A percentile compares a stretch with the other conserved stretches of the same genome.
Conservation (phyloP, 805 yeast genomes). For the Pichia phayaonensis region DNA sequence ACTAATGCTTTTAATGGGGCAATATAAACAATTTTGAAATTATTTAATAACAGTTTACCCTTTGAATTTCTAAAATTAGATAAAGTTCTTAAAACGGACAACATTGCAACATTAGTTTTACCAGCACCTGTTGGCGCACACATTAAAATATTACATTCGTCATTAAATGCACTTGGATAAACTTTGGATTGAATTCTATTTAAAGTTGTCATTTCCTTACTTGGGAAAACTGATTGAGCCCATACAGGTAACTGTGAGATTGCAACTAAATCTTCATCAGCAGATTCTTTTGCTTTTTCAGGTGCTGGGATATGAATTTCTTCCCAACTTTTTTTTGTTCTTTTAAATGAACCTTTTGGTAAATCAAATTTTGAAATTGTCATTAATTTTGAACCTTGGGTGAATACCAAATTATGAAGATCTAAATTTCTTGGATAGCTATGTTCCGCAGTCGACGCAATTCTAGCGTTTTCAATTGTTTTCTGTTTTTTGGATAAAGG, state of each 20-base stretch:
- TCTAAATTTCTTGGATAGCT: slow-evolving; percentile 52
- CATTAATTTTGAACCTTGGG: slow-evolving; percentile 65
- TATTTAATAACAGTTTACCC: slow-evolving; percentile 44
- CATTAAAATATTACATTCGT: slow-evolving; percentile 65
- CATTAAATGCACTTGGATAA: slow-evolving; percentile 65
- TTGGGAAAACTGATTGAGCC: slow-evolving; percentile 72
- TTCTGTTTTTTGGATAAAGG: slow-evolving; percentile 8
- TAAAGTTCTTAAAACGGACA: slow-evolving; percentile 61
- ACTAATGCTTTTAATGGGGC: slow-evolving; percentile 94
- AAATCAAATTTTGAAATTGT: slow-evolving; percentile 59
- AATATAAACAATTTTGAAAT: slow-evolving; percentile 75
- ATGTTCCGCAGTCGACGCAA: background rate
- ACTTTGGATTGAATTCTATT: slow-evolving; percentile 83
- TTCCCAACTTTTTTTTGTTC: slow-evolving; percentile 67
- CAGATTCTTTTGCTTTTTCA: slow-evolving; percentile 26
- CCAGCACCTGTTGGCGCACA: slow-evolving; percentile 99
- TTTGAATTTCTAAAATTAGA: slow-evolving; percentile 39
- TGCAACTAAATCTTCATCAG: slow-evolving; percentile 41
- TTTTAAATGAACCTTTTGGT: slow-evolving; percentile 79
- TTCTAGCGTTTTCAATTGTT: slow-evolving; percentile 1
- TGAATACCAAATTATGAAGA: slow-evolving; percentile 54
- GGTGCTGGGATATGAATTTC: slow-evolving; percentile 93
- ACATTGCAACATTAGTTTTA: slow-evolving; percentile 92
- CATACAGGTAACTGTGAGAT: slow-evolving; percentile 68
- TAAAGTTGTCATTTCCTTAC: slow-evolving; percentile 53